Base-by-base conservation (phyloP, 2,329 filamentous ascomycete genomes). In the Neobulgaria alba region DNA sequence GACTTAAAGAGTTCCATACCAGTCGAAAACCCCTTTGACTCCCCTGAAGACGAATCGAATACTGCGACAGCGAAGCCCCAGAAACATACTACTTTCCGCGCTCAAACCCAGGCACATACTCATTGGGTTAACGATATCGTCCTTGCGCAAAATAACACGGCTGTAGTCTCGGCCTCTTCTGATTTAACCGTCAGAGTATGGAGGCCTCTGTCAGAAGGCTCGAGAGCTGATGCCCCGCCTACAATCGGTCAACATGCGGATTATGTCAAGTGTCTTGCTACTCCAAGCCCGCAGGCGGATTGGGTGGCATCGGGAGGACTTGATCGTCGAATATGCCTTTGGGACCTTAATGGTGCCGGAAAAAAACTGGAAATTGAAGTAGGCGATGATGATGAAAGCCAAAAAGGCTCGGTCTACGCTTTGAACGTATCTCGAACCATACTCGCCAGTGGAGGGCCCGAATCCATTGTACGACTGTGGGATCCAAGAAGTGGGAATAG, bases 271-370 rank as follows among this genome's bases (percentile, higher is more conserved):
- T 89, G 87, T 52, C 74, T 98, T 29, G 86, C 89, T 14, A 84
- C 85, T 5, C 86, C 90, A 32, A 71, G 76, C 51, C 65, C 71
- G 31, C 70, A 77, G 30, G 75, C 78, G 40, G 79, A 82, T 54
- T 98, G 90, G 90, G 83, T 96, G 14, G 92, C 89, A 4, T 95
- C 90, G 2, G 92, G 89, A 33, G 92, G 90, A 1, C 73, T 98
- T 23, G 92, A 98, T 63, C 80, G 90, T 54, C 90, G 88, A 59
- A 87, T 98, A 49, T 85, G 78, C 57, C 69, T 96, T 5, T 98
- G 92, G 92, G 92, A 98, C 64, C 68, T 98, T 41, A 85, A 83
- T 58, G 89, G 90, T 38, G 81, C 72, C 4, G 90, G 92, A 10
- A 83, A 95, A 65, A 82, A 81, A 40, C 71, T 96, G 23, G 83